These are phyloP conservation scores for Ceratopteris richardii DNA, from an alignment of 75 land plant genomes.

Conservation along the genomic window DNA sequence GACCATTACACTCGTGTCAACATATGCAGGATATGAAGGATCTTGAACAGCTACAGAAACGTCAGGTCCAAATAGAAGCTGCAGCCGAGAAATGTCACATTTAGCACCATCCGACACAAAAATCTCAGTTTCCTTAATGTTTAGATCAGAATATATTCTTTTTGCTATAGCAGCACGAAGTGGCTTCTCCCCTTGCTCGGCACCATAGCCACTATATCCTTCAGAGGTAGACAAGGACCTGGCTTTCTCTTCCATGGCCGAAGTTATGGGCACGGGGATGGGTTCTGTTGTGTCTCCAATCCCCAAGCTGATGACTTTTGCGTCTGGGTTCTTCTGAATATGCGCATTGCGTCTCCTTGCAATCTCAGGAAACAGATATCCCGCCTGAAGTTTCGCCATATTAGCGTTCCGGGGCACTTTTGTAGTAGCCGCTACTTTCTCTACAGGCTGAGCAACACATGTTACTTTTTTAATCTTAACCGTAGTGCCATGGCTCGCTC, in stretches of 20 bases:
- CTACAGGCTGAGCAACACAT: not conserved
- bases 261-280: constrained; percentile 49
- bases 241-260: constrained; percentile 53
- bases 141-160: constrained; percentile 17
- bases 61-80: constrained; percentile 39
- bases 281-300: constrained; percentile 83
- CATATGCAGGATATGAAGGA: constrained; percentile 61
- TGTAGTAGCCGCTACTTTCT: constrained; percentile 46
- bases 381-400: constrained; percentile 53
- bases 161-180: constrained; percentile 29
- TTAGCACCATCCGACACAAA: constrained; percentile 48
- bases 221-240: constrained; percentile 23
- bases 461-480: too few relatives aligned
- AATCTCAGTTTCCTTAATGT: constrained; percentile 27
- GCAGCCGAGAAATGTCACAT: constrained; percentile 40
- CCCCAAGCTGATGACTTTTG: constrained; percentile 62
- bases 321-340: constrained; percentile 52
- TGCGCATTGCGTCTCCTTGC: constrained; percentile 32
- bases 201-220: constrained; percentile 47
- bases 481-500: too few relatives aligned
- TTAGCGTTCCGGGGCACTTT: constrained; percentile 52
- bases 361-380: constrained; percentile 86
- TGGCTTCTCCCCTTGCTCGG: constrained; percentile 41
- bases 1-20: constrained; percentile 78
- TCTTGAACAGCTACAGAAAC: constrained; percentile 44